Conservation (phyloP, 805 yeast species). For the Yarrowia sp. region DNA sequence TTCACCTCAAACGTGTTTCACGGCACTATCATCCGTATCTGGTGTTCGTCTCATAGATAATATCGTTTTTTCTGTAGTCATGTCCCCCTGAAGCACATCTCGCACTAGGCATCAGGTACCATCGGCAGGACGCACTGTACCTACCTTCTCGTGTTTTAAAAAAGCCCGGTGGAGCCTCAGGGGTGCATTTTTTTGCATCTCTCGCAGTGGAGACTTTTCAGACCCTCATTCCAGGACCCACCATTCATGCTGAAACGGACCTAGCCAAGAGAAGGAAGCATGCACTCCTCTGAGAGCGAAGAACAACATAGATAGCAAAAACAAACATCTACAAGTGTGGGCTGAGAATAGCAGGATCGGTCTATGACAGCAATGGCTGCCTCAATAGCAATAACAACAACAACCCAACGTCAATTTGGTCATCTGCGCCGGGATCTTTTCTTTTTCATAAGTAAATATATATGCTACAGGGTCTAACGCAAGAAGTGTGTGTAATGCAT, state of each 20-base stretch:
- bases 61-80: too few species aligned
- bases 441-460: neutral
- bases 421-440: neutral
- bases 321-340: too few species aligned
- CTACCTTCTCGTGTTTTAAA: neutral
- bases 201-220: neutral
- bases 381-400: neutral
- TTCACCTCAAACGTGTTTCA: too few species aligned
- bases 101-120: neutral
- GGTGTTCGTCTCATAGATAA: too few species aligned
- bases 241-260: neutral
- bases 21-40: too few species aligned
- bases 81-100: too few species aligned
- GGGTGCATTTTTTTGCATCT: neutral
- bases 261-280: too few species aligned
- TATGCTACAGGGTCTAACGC: neutral
- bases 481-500: neutral
- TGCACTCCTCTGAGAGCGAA: too few species aligned
- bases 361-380: neutral
- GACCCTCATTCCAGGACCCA: neutral
- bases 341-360: too few species aligned
- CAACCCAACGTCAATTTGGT: neutral
- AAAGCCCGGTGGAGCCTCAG: neutral
- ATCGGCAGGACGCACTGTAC: neutral
- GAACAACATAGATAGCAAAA: too few species aligned